Evolutionary conservation across 106 monocot species (phyloP).

Genomic region (Ottelia alismoides): DNA sequence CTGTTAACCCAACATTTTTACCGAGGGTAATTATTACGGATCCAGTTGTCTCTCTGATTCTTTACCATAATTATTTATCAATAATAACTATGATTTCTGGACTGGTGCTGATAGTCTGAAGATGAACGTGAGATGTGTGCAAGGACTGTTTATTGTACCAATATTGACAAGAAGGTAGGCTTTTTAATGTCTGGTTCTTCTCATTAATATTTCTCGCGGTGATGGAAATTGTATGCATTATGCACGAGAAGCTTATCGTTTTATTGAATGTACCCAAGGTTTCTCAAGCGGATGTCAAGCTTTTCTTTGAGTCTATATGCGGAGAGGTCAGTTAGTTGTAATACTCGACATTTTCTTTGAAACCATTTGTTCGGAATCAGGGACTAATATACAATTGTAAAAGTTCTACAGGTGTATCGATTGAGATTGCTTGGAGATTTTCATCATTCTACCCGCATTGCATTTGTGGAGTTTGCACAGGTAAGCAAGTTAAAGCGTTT

Average conservation of each 20-base stretch:
- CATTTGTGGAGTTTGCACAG: constrained; percentile 67
- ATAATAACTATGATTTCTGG: no score
- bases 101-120: constrained; percentile 62
- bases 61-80: no score
- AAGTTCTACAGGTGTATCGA: constrained; percentile 48
- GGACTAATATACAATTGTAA: no score
- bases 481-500: constrained; percentile 9
- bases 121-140: constrained; percentile 72
- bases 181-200: no score
- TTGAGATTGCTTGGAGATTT: constrained; percentile 69
- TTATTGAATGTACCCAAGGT: constrained; percentile 25
- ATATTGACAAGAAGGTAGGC: constrained; percentile 60
- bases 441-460: constrained; percentile 67
- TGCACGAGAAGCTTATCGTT: no score
- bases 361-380: no score
- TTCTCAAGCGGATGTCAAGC: constrained; percentile 60
- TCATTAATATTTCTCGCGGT: no score
- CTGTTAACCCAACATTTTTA: constrained; percentile 59
- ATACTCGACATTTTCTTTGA: no score
- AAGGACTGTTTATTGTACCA: constrained; percentile 68
- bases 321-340: constrained; percentile 49
- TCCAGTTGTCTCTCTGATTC: no score
- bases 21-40: constrained; percentile 56
- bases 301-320: constrained; percentile 62
- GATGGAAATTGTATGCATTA: background rate